A percentile compares a stretch with the other conserved stretches of the same genome.
Conservation (phyloP, 163 green algal species). For the Scenedesmus sp. region DNA sequence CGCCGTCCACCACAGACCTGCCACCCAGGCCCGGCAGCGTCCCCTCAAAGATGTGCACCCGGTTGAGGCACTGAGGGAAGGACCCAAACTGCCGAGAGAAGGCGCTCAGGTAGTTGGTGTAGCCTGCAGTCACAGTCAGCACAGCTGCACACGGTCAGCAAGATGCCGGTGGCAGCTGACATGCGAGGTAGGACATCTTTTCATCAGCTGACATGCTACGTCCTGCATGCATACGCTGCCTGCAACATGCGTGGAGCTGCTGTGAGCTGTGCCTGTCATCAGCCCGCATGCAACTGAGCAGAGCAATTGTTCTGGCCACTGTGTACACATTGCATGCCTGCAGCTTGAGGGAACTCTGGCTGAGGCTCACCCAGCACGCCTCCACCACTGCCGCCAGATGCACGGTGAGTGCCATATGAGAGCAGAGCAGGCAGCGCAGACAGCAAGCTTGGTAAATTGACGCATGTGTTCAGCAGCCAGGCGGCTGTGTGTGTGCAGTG, state of each 20-base stretch:
- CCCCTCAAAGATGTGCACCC: conserved; percentile 35
- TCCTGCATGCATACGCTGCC: too few species aligned
- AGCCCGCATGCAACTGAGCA: too few species aligned
- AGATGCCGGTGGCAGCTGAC: too few species aligned
- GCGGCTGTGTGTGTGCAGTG: too few species aligned
- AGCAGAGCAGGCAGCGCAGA: background rate
- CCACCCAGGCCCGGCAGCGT: conserved; percentile 34
- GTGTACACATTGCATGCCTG: background rate
- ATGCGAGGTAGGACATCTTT: too few species aligned
- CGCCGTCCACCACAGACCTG: conserved; percentile 13
- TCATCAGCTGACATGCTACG: too few species aligned
- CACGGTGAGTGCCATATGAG: background rate
- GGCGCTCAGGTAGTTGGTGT: background rate
- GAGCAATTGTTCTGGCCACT: background rate
- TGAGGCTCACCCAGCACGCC: background rate
- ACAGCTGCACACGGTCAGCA: background rate
- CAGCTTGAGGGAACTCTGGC: background rate
- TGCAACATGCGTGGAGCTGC: background rate
- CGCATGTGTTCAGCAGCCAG: background rate
- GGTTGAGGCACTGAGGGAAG: conserved; percentile 21
- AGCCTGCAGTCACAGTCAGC: background rate
- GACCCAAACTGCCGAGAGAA: background rate
- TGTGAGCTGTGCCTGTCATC: too few species aligned
- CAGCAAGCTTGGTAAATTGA: background rate
- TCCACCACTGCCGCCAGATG: background rate